Conservation (phyloP, 2,329 filamentous ascomycete genomes). For the Chaetothyriales sp. region DNA sequence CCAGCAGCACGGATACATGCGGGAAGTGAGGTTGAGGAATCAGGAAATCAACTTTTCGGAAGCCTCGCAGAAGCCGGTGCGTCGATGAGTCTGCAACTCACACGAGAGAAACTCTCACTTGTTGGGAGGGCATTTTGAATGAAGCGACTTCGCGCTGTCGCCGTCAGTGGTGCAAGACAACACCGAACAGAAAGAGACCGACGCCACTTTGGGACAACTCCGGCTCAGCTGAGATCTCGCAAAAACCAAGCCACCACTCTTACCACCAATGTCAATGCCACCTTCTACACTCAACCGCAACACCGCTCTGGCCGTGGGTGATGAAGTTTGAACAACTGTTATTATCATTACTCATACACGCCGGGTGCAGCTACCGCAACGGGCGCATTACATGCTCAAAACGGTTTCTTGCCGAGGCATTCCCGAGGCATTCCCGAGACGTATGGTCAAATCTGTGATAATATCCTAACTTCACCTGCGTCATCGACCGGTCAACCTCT, state of each 20-base stretch:
- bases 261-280: not conserved
- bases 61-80: not conserved
- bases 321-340: not conserved
- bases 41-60: not conserved
- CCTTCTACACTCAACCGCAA: not conserved
- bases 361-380: too few relatives aligned
- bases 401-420: not conserved
- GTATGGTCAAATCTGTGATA: too few relatives aligned
- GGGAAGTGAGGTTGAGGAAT: conserved; percentile 1
- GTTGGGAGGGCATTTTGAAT: not conserved
- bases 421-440: not conserved
- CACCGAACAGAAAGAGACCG: too few relatives aligned
- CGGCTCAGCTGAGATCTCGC: not conserved
- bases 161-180: too few relatives aligned
- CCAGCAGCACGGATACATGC: not conserved
- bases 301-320: not conserved
- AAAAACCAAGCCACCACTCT: not conserved
- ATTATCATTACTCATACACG: not conserved
- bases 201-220: too few relatives aligned
- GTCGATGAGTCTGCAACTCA: not conserved
- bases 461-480: too few relatives aligned
- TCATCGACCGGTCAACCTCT: too few relatives aligned
- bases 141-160: not conserved
- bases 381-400: not conserved
- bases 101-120: not conserved